Evolutionary conservation across 805 yeast genomes (phyloP), one percentile per base, ranked within the genome.

Genomic region (Lipomyces starkeyi): DNA sequence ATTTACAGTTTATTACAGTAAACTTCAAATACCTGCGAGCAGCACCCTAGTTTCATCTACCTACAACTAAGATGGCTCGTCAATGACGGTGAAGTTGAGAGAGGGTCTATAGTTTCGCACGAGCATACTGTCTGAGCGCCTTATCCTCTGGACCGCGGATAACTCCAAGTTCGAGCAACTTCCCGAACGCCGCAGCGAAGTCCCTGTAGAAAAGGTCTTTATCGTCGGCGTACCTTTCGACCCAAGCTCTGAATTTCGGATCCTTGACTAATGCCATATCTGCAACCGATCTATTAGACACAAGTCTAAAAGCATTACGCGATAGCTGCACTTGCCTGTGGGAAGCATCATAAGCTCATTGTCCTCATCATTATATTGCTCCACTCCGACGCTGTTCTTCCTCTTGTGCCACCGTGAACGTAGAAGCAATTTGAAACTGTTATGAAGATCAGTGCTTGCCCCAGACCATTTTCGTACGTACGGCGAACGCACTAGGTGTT

Each of bases 341-440:
- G 91, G 92, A 63, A 92, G 80, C 97, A 92, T 92, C 97, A 92
- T 91, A 72, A 90, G 84, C 70, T 83, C 85, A 68, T 84, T 83
- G 75, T 88, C 90, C 72, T 84, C 86, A 69, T 81, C 80, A 71
- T 79, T 77, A 78, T 83, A 89, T 82, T 86, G 91, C 70, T 82
- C 82, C 76, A 74, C 73, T n/a, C 84, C 84, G 34, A 75, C 81
- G 17, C 79, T 80, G 61, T 78, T 76, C 70, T 77, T 79, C 59
- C 76, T 76, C 64, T 71, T 71, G 63, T 75, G 67, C 93, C 93
- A 89, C 63, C 83, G 83, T 73, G 85, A 91, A 70, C 77, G 74
- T 65, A 84, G 71, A 34, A 85, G 78, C 65, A 84, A 82, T 78
- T 81, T 85, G 80, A 80, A 91, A 78, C 73, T 70, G 35, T 8